phyloP scores from a whole-genome alignment of 768 basidiomycete genomes.

The Boletus rubropictus region DNA sequence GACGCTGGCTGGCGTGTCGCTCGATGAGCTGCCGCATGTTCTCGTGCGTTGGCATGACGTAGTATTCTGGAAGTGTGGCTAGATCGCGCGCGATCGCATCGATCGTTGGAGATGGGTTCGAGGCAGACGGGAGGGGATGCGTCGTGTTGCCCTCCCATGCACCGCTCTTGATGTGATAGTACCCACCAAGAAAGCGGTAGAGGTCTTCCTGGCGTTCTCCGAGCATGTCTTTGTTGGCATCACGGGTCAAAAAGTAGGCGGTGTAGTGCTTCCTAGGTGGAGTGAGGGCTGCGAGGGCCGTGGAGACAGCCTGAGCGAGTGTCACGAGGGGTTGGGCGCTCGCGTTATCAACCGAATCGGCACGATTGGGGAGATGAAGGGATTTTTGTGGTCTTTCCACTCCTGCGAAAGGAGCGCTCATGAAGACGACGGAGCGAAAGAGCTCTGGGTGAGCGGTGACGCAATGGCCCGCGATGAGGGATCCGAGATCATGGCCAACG shows the following conservation, averaged over 20 bases:
- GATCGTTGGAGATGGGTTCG: slow-evolving; percentile 19
- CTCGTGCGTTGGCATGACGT: slow-evolving; percentile 51
- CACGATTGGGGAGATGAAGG: slow-evolving; percentile 1
- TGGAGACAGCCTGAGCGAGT: slow-evolving; percentile 3
- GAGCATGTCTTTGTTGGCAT: slow-evolving; percentile 44
- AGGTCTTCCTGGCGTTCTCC: slow-evolving; percentile 16
- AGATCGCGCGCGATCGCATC: slow-evolving; percentile 29
- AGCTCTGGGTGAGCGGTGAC: slow-evolving; percentile 52
- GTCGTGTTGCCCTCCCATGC: slow-evolving; percentile 43
- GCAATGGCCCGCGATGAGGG: slow-evolving; percentile 46
- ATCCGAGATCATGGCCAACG: slow-evolving; percentile 60
- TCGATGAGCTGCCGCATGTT: slow-evolving; percentile 48
- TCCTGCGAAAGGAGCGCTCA: slow-evolving; percentile 55
- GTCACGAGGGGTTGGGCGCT: slow-evolving; percentile 5
- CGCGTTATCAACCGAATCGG: slow-evolving; percentile 3
- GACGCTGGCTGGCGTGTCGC: slow-evolving; percentile 29
- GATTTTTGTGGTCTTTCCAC: slow-evolving; percentile 29
- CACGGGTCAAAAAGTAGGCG: slow-evolving; percentile 42
- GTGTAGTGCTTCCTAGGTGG: slow-evolving; percentile 57
- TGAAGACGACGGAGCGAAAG: slow-evolving; percentile 50
- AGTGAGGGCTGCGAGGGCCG: slow-evolving; percentile 34
- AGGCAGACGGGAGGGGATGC: slow-evolving; percentile 32
- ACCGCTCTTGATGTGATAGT: slow-evolving; percentile 50
- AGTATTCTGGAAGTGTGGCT: slow-evolving; percentile 49
- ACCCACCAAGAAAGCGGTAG: slow-evolving; percentile 20